Conservation (phyloP, 305 asterid species). For the Fraxinus platypoda region DNA sequence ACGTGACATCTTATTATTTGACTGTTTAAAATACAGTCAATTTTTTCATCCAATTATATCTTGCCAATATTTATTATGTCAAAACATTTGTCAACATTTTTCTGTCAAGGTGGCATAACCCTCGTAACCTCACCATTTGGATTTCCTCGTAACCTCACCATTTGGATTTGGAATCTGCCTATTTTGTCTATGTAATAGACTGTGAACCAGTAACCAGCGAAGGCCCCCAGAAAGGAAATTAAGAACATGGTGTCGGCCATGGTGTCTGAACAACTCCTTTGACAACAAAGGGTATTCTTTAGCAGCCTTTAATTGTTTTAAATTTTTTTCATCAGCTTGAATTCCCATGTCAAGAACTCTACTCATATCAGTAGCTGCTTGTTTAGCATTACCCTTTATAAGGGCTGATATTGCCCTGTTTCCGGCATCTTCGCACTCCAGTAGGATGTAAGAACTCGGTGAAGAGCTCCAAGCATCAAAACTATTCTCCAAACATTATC, state of each 20-base stretch:
- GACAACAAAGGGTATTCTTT: conserved; percentile 16
- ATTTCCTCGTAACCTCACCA: background rate
- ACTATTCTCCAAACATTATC: conserved; percentile 22
- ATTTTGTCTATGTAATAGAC: conserved; percentile 2
- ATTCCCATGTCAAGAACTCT: conserved; percentile 16
- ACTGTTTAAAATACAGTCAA: too few relatives aligned
- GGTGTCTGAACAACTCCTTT: conserved; percentile 14
- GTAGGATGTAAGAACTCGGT: conserved; percentile 10
- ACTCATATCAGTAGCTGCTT: conserved; percentile 20
- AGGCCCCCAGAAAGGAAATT: conserved; percentile 7
- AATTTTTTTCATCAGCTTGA: conserved; percentile 2
- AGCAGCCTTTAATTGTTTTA: conserved; percentile 1
- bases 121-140: background rate
- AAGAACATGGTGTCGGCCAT: conserved; percentile 18
- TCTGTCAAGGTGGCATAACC: too few relatives aligned
- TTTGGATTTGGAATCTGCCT: conserved; percentile 11
- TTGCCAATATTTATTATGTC: too few relatives aligned
- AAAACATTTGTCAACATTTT: too few relatives aligned
- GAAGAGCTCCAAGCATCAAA: conserved; percentile 22
- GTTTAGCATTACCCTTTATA: conserved; percentile 10
- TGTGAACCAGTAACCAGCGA: conserved; percentile 23
- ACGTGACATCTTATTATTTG: too few relatives aligned
- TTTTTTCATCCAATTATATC: too few relatives aligned
- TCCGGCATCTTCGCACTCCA: conserved; percentile 25
- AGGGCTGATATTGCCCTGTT: conserved; percentile 23